Base-by-base conservation (phyloP, 805 yeast species). In the Clavispora santaluciae region DNA sequence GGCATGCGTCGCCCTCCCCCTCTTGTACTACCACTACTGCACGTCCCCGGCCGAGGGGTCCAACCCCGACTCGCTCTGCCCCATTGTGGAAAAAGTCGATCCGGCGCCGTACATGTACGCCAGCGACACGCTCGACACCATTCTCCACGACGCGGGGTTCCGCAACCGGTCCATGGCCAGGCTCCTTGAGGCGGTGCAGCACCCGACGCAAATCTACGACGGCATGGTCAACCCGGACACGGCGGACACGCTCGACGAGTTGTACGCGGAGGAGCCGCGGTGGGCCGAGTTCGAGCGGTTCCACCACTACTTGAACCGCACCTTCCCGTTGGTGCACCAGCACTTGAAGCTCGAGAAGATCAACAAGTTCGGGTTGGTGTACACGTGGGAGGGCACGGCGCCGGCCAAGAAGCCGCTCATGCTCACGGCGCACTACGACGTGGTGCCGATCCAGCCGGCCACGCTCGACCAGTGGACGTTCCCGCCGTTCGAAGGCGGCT, bases 381-480 rank as follows among this genome's bases (percentile, higher is more conserved):
- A 67, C 56, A 79, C 85, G 13, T 76, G 86, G 76, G 55, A 70
- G 44, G 93, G 95, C 5, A 35, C 62, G 4, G 57, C 75, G 5
- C 54, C 74, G 36, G 12, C 13, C 1, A 88, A 84, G 12, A 80
- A 82, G 56, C 95, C 95, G 11, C 50, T 81, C 21, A 54, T 86
- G 60, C 65, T 85, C 38, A 76, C 83, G 53, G 90, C 91, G 1
- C 95, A 86, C 57, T 83, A 78, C 58, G 95, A 86, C 54, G 86
- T 82, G 4, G 95, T 86, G 18, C 95, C 95, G 1, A 83, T 84
- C 8, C 84, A 79, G 50, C 57, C 60, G 11, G 75, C 72, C 22
- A 78, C 88, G 0, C 59, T 70, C 39, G 60, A 55, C 21, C 66
- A 75, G 41, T 86, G 95, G 95, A 63, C 64, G 0, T 68, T 77